Evolutionary conservation across 2,329 filamentous ascomycete genomes (phyloP).

Genomic region (Nothopassalora personata): DNA sequence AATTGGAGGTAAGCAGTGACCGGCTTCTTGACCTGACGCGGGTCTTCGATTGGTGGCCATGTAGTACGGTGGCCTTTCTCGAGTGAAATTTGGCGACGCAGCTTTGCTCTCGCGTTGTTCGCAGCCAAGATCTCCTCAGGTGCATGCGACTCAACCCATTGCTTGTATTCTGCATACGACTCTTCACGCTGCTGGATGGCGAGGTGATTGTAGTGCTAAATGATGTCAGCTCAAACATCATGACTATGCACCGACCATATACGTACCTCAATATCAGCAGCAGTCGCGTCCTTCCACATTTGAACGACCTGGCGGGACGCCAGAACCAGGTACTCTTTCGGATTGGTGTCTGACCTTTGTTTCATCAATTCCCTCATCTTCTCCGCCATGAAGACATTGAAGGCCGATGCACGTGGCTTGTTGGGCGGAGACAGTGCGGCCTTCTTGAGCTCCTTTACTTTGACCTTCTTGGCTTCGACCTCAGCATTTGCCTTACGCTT

Average conservation of each 20-base stretch:
- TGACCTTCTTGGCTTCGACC: conserved; percentile 22
- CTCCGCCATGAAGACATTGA: conserved; percentile 29
- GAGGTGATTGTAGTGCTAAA: conserved; percentile 50
- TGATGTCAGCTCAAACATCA: conserved; percentile 1
- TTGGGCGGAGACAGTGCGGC: conserved; percentile 35
- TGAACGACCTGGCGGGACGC: conserved; percentile 32
- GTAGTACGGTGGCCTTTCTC: conserved; percentile 8
- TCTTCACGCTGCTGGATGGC: conserved; percentile 44
- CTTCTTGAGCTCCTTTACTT: conserved; percentile 37
- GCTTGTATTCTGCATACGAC: conserved; percentile 42
- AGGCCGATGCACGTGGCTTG: conserved; percentile 17
- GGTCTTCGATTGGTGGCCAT: conserved; percentile 46
- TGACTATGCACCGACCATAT: conserved; percentile 3
- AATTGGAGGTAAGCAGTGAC: conserved; percentile 41
- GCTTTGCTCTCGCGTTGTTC: conserved; percentile 50
- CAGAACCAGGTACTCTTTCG: conserved; percentile 31
- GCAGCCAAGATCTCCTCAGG: conserved; percentile 54
- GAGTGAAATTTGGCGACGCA: conserved; percentile 25
- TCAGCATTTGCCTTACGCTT: conserved; percentile 11
- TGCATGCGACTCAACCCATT: conserved; percentile 53
- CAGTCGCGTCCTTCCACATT: conserved; percentile 45
- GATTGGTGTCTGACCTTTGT: conserved; percentile 7
- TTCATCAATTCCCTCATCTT: conserved; percentile 10
- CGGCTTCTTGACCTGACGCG: conserved; percentile 47
- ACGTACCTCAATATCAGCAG: conserved; percentile 43